Base-by-base conservation (phyloP, 2,329 filamentous ascomycete species). In the Pseudogymnoascus sp. region DNA sequence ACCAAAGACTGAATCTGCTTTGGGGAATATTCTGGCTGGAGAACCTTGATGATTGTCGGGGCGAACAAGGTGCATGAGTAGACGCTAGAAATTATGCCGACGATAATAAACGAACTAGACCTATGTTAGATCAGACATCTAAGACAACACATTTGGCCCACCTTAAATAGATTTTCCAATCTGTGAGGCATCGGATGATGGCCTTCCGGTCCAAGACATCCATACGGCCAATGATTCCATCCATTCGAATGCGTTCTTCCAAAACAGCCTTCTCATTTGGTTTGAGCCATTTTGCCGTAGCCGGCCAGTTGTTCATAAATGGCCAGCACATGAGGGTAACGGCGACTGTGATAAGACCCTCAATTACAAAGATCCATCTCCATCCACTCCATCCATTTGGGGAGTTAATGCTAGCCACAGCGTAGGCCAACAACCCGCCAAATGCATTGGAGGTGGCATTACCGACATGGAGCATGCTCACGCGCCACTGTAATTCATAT, bases 211-310 rank as follows among this genome's bases (percentile, higher is more conserved):
- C 52, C 22, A 66, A 39, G 28, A 36, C 60, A 22, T 66, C 65
- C 63, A 66, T 66, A 14, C 58, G 58, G 7, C 65, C 65, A 58
- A 66, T 38, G 8, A 62, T 59, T 25, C 65, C 71, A 52, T 73
- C 72, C 22, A 69, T 66, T 1, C 69, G 67, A 5, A 77, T 66
- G 6, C 74, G 70, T 19, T 68, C 66, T 25, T 68, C 64, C 2
- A 77, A 67, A n/a, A 74, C 71, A 2, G 64, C 63, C 38, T 73
- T 76, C 66, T 82, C 79, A 0, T 75, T 68, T 2, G 72, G 65
- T 4, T 71, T 76, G 8, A 83, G 73, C 71, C 80, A 82, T 3
- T 71, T 73, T 36, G 78, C 77, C n/a, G 73, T 76, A n/a, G 75
- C 72, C 0, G 80, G 80, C 66, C 78, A 81, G 69, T 84, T 4